These are phyloP conservation scores for Tylopilus sp. DNA, from an alignment of 768 basidiomycete genomes.

Conservation along the genomic window DNA sequence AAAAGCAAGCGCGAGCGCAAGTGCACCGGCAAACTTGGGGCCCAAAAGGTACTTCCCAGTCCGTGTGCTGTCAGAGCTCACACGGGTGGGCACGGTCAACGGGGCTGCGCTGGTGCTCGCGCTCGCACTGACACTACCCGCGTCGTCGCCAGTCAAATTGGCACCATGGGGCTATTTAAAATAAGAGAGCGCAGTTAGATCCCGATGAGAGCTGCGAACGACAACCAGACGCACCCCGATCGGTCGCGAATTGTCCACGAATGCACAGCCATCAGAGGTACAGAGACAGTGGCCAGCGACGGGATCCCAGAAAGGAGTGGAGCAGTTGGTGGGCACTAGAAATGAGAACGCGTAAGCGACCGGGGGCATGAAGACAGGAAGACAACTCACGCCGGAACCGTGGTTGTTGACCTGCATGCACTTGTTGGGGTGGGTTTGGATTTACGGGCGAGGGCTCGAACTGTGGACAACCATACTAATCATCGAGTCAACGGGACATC, in stretches of 20 bases:
- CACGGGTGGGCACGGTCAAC: conserved; percentile 27
- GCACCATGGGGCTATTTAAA: conserved; percentile 57
- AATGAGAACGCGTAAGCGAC: not conserved
- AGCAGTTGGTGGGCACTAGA: conserved; percentile 45
- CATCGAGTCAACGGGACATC: not conserved
- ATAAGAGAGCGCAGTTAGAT: not conserved
- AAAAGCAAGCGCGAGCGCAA: not conserved
- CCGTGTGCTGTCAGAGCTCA: conserved; percentile 45
- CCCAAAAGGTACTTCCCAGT: not conserved
- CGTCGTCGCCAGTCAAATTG: conserved; percentile 63
- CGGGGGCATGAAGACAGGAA: not conserved
- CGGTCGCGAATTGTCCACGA: conserved; percentile 58
- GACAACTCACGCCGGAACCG: conserved; percentile 54
- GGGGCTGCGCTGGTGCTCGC: not conserved
- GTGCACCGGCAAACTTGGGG: not conserved
- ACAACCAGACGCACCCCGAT: conserved; percentile 49
- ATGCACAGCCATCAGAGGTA: conserved; percentile 51
- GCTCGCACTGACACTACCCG: conserved; percentile 31
- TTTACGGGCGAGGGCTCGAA: not conserved
- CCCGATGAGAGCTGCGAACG: not conserved
- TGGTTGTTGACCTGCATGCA: conserved; percentile 26
- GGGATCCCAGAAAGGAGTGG: conserved; percentile 81
- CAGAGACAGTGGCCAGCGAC: conserved; percentile 64
- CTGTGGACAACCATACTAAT: not conserved
- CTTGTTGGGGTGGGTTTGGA: not conserved